Base-by-base conservation (phyloP, 2,329 filamentous ascomycete species). In the Lachnellula hyalina region DNA sequence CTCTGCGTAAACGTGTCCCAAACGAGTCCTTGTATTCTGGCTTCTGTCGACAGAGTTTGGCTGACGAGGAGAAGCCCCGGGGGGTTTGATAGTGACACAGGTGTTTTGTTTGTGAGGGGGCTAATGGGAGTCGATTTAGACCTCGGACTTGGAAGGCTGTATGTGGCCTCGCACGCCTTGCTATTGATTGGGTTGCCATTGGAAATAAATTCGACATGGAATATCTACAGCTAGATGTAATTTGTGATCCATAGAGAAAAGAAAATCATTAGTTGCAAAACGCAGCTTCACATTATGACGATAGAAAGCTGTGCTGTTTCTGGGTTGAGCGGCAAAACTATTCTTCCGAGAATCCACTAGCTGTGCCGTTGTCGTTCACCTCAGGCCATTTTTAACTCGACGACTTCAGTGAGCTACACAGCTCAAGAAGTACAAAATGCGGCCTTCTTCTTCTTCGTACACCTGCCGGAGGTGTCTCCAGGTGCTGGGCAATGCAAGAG, bases 1-100 rank as follows among this genome's bases (percentile, higher is more conserved):
- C 83, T 51, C 76, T 76, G 40, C 80, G 74, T 49, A 86, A 71
- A 59, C 82, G 58, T n/a, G 59, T 63, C 7, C 63, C 57, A 57
- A 69, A 70, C 4, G 66, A 63, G 19, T 66, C 67, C 47, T 67
- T 63, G 40, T 66, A 66, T n/a, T 67, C 53, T 15, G 55, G 46
- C 32, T 63, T 54, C 45, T 62, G 61, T 51, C 51, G 61, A 52
- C 56, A 62, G 14, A 55, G 51, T 47, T 56, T 64, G 9, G 57
- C 46, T 7, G 67, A 66, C 25, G 64, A 63, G 5, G 67, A 68
- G 47, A 69, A 66, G 3, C 49, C 49, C 51, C 65, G 64, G 40
- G 59, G 47, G 44, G 52, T 58, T 17, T 63, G 56, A 44, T 45
- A 63, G 47, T 58, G 52, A 52, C 55, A 62, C 19, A 61, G 40